Evolutionary conservation across 495 filamentous ascomycete genomes (phyloP).

Genomic region (Daldinia decipiens): DNA sequence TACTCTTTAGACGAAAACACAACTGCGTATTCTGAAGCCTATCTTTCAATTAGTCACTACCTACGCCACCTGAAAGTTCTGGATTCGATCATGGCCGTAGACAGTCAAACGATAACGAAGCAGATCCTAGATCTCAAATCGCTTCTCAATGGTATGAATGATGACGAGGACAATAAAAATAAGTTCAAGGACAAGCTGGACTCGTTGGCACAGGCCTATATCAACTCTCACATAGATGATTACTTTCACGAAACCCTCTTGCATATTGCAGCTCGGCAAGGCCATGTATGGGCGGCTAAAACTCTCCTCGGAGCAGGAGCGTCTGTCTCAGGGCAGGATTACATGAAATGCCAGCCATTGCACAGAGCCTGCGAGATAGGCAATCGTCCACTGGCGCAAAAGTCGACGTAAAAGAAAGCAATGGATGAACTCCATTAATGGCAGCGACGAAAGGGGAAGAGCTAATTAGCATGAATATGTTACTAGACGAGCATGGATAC

Average conservation of each 20-base stretch:
- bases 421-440: conserved; percentile 25
- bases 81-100: background rate
- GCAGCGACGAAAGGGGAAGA: background rate
- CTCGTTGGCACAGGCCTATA: background rate
- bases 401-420: background rate
- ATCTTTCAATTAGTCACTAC: background rate
- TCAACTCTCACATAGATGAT: conserved; percentile 10
- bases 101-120: background rate
- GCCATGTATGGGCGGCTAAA: conserved; percentile 5
- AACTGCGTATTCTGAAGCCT: conserved; percentile 1
- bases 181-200: background rate
- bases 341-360: background rate
- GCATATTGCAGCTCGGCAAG: conserved; percentile 7
- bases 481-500: too few relatives aligned
- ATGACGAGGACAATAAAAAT: background rate
- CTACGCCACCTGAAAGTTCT: background rate
- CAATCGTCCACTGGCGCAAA: background rate
- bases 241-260: background rate
- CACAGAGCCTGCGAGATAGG: background rate
- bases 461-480: too few relatives aligned
- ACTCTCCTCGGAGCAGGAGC: conserved; percentile 4
- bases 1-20: background rate
- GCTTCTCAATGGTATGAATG: background rate
- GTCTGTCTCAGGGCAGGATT: conserved; percentile 1
- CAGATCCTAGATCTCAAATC: background rate